A percentile compares a stretch with the other conserved stretches of the same genome.
Evolutionary conservation across 495 filamentous ascomycete species (phyloP).

Genomic region (Pseudoneurospora amorphoporcata): DNA sequence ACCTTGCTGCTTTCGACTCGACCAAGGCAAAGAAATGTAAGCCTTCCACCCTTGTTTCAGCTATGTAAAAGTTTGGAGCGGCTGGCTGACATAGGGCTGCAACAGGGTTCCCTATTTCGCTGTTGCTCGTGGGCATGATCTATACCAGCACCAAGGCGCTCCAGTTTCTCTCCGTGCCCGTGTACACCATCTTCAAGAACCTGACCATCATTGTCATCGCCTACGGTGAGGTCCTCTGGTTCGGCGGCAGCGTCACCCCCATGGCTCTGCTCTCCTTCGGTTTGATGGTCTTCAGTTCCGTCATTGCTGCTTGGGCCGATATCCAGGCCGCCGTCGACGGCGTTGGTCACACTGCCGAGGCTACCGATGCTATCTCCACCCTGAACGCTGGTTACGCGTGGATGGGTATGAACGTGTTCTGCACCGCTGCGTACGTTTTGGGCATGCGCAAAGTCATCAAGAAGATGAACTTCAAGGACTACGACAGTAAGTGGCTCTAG

Average conservation of each 20-base stretch:
- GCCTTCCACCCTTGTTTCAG: background rate
- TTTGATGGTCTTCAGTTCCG: constrained; percentile 90
- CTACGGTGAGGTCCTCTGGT: constrained; percentile 98
- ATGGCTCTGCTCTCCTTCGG: constrained; percentile 93
- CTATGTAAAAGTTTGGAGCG: background rate
- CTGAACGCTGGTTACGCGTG: constrained; percentile 94
- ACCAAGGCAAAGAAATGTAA: constrained; percentile 89
- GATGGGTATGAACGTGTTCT: constrained; percentile 97
- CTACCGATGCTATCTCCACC: constrained; percentile 69
- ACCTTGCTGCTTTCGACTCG: constrained; percentile 73
- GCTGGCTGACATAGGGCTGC: constrained; percentile 12
- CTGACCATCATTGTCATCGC: constrained; percentile 97
- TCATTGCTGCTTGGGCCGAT: constrained; percentile 96
- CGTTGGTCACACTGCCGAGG: constrained; percentile 47
- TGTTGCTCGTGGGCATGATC: constrained; percentile 97
- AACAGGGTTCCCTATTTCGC: constrained; percentile 91
- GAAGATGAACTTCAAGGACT: constrained; percentile 99
- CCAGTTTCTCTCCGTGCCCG: constrained; percentile 92
- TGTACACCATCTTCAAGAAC: constrained; percentile 99
- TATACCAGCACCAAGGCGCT: constrained; percentile 96
- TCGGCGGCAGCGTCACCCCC: constrained; percentile 82
- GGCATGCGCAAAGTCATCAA: constrained; percentile 98
- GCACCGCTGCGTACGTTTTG: constrained; percentile 81
- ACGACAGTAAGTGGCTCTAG: constrained; percentile 68
- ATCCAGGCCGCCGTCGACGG: constrained; percentile 73